phyloP scores from a whole-genome alignment of 495 filamentous ascomycete species.

The Bathelium albidoporum region DNA sequence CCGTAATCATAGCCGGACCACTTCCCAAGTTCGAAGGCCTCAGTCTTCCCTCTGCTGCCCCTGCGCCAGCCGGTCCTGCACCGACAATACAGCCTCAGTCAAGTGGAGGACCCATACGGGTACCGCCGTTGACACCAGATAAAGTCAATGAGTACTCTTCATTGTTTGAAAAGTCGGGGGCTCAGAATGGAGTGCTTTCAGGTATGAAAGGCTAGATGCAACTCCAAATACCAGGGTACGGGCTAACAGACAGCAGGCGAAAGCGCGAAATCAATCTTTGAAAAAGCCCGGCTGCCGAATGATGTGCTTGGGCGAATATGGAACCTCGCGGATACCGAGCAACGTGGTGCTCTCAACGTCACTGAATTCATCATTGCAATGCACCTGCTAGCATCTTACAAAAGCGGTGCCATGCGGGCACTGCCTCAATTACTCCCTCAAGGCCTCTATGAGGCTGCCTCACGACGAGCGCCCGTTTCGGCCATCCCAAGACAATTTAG shows the following conservation, averaged over 20 bases:
- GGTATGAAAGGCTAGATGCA: conserved; percentile 33
- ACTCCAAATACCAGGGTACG: neutral
- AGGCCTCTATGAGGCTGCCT: conserved; percentile 83
- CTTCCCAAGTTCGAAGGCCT: conserved; percentile 84
- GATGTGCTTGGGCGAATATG: conserved; percentile 87
- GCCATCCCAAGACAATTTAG: conserved; percentile 65
- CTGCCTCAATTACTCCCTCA: conserved; percentile 75
- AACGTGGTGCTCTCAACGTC: conserved; percentile 74
- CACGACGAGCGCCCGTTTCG: conserved; percentile 42
- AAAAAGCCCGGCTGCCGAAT: conserved; percentile 80
- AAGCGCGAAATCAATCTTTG: conserved; percentile 86
- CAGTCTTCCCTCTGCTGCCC: conserved; percentile 35
- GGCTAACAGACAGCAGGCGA: conserved; percentile 43
- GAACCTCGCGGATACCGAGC: conserved; percentile 86
- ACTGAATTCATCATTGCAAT: conserved; percentile 97
- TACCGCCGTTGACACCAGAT: conserved; percentile 79
- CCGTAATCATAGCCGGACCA: conserved; percentile 54
- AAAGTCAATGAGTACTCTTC: conserved; percentile 78
- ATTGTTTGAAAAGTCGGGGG: conserved; percentile 78
- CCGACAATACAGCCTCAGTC: conserved; percentile 52
- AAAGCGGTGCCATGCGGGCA: conserved; percentile 65
- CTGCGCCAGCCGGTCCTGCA: conserved; percentile 39
- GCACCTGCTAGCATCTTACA: conserved; percentile 88
- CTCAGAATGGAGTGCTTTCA: conserved; percentile 69
- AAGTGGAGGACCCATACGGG: conserved; percentile 66